Base-by-base conservation (phyloP, 179 eudicot species). In the Spinacia oleracea region DNA sequence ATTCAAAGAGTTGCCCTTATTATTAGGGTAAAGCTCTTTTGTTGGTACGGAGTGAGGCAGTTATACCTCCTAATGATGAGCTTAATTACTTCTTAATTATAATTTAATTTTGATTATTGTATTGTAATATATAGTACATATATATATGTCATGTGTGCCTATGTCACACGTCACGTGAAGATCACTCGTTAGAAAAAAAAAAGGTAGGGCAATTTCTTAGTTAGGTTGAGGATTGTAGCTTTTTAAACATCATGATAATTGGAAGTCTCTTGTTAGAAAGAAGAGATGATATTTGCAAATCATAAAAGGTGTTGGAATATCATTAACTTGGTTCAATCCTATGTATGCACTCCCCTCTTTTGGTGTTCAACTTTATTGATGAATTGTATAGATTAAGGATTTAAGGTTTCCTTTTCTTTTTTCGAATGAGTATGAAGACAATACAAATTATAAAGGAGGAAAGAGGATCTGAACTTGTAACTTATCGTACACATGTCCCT, bases 41-140 rank as follows among this genome's bases (percentile, higher is more conserved):
- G 81, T 21, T 78, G 62, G 81, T 71, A 78, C 76, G 81, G 81
- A 67, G 25, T 43, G 81, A 58, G 71, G 76, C 81, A 78, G 35
- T 62, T 50, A n/a, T n/a, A 71, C 25, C 29, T 60, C 71, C 76
- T 78, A 78, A 72, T 72, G 12, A 78, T 62, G 21, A 55, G 48
- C 71, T 78, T 60, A 72, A 71, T 45, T 46, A 71, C 58, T 45
- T 25, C 73, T 70, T 31, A 77, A 5, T 42, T 9, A 70, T 21
- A 43, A 25, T 16, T 21, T 27, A 6, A 31, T 45, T 32, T 50
- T 70, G 25, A 15, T 45, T 58, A 32, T 31, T 32, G 46, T 62
- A 76, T 27, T 21, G 18, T 32, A 25, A 14, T 15, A 12, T 40
- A n/a, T n/a, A n/a, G n/a, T n/a, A n/a, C n/a, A n/a, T n/a, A n/a